These are phyloP conservation scores for Fomitiporia mediterranea DNA, from an alignment of 1,284 basidiomycete genomes.

Conservation along the genomic window DNA sequence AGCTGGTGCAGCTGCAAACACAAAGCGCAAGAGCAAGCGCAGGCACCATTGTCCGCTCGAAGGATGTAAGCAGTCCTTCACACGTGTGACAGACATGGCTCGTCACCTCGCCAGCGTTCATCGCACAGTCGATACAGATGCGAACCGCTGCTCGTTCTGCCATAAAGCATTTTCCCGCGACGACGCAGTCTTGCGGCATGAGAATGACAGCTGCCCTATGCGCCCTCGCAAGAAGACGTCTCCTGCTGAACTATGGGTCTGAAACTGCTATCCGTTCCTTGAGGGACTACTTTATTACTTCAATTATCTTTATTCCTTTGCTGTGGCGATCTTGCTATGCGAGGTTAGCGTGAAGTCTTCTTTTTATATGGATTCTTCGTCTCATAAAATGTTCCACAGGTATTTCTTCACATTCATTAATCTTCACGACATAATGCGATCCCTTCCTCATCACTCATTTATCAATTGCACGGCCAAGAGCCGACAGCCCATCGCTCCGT, in stretches of 20 bases:
- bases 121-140: conserved; percentile 12
- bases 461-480: conserved; percentile 1
- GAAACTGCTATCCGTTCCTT: neutral
- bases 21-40: conserved; percentile 17
- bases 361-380: neutral
- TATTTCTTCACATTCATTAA: neutral
- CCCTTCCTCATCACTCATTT: neutral
- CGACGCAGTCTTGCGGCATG: conserved; percentile 20
- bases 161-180: conserved; percentile 21
- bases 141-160: conserved; percentile 19
- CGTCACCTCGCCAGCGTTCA: conserved; percentile 19
- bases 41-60: conserved; percentile 15
- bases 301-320: conserved; percentile 1
- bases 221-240: conserved; percentile 17
- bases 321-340: neutral
- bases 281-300: neutral
- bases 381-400: neutral
- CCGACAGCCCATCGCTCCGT: neutral
- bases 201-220: conserved; percentile 21
- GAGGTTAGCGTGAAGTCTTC: neutral
- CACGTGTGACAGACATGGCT: conserved; percentile 20
- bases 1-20: neutral
- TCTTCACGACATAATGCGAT: conserved; percentile 1
- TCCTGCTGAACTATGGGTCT: conserved; percentile 10
- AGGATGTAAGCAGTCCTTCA: conserved; percentile 19